These are phyloP conservation scores for Glonium stellatum DNA, from an alignment of 495 filamentous ascomycete species.

Conservation along the genomic window DNA sequence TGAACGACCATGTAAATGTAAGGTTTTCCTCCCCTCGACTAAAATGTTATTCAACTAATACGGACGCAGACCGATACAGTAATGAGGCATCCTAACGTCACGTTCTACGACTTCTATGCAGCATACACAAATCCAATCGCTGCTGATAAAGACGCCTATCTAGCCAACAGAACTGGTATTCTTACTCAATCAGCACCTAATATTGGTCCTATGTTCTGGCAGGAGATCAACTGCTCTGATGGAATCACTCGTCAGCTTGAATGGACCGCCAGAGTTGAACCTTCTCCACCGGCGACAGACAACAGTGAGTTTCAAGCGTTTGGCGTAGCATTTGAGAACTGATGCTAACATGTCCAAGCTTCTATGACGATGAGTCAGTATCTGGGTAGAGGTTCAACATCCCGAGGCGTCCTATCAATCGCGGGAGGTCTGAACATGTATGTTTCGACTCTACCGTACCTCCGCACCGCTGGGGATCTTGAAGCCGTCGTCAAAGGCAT, in stretches of 20 bases:
- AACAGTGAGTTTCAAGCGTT: slow-evolving; percentile 33
- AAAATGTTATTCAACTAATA: slow-evolving; percentile 39
- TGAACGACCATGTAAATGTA: slow-evolving; percentile 54
- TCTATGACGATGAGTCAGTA: slow-evolving; percentile 60
- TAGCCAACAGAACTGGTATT: slow-evolving; percentile 50
- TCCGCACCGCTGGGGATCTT: slow-evolving; percentile 47
- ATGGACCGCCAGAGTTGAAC: slow-evolving; percentile 57
- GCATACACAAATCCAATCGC: slow-evolving; percentile 48
- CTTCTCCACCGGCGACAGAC: slow-evolving; percentile 3
- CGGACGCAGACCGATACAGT: slow-evolving; percentile 49
- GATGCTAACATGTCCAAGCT: slow-evolving; percentile 5
- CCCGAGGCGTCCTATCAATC: slow-evolving; percentile 58
- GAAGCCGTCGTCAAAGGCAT: slow-evolving; percentile 47
- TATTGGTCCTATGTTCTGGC: slow-evolving; percentile 56
- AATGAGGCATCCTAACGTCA: slow-evolving; percentile 53
- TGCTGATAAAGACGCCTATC: slow-evolving; percentile 43
- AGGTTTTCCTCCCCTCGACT: neutral
- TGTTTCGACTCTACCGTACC: slow-evolving; percentile 49
- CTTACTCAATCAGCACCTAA: slow-evolving; percentile 64
- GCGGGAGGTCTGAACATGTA: slow-evolving; percentile 48
- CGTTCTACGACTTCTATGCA: slow-evolving; percentile 58
- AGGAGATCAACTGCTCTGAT: slow-evolving; percentile 52
- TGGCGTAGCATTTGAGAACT: slow-evolving; percentile 12
- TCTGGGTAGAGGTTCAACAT: slow-evolving; percentile 55
- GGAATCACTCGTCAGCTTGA: slow-evolving; percentile 60